Evolutionary conservation across 129 eudicot genomes (phyloP), one percentile per base, ranked within the genome.

Genomic region (Arctium lappa): DNA sequence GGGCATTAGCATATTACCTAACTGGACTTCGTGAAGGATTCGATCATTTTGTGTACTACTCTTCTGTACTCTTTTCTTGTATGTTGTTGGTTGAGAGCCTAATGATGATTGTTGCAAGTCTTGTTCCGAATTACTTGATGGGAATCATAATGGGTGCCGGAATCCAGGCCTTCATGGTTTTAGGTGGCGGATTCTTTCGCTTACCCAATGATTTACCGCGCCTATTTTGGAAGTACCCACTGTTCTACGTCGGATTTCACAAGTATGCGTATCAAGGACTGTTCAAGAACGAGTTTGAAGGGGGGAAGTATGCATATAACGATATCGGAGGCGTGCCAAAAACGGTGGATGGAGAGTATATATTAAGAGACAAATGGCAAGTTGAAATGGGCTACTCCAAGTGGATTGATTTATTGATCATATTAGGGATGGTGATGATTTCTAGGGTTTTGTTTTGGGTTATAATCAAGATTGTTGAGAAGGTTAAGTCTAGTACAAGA

Each of bases 301-400:
- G 89, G 4, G 83, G 8, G 18, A 34, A n/a, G 15, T 73, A 72
- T 42, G 66, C 18, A 12, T 78, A 78, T 27, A 16, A n/a, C 1
- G 76, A 74, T 72, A 33, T 33, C 3, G 82, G 2, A 0, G 81
- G 88, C 16, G 84, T 80, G 76, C 69, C 8, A 33, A 32, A 32
- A 5, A 42, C 13, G 2, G 46, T 90, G 6, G 81, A 48, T 32
- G 97, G 93, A 34, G 84, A 70, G 8, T 27, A 76, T 53, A 73
- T 90, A 36, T 74, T 92, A 78, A 87, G 85, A 66, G 71, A 86
- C 1, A 13, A 27, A 5, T 92, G 85, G 88, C 91, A 90, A 86
- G 87, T 92, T 80, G 92, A 92, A 37, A 75, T 86, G 88, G 87
- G 87, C 5, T 86, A 84, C 84, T 90, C 97, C 6, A 92, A 92